Base-by-base conservation (phyloP, 164 flowering plant species). In the Vitis amurensis region DNA sequence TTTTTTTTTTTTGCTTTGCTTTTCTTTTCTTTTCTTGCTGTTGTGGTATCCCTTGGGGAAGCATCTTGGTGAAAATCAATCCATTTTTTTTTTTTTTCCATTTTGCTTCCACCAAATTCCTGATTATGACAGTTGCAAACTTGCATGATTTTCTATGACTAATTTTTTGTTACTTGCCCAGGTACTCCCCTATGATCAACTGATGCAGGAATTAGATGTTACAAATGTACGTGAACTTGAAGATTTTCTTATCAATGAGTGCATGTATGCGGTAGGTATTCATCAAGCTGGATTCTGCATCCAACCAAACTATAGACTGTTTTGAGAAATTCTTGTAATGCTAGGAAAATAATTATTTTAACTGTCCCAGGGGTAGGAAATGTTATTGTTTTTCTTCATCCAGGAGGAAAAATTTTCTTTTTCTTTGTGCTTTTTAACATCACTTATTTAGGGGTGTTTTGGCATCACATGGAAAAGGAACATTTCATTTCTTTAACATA, bases 211-310 rank as follows among this genome's bases (percentile, higher is more conserved):
- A 74, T 79, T 95, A 59, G 98, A 95, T 85, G 92, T 93, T 68
- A 70, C 81, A 70, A 95, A 90, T 86, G 98, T 93, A n/a, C 93
- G 99, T 17, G 92, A 93, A 74, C 94, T 95, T 75, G 99, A 95
- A 79, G 99, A 95, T 78, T 93, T 95, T 76, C 97, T 95, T 55
- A 95, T 95, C 66, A 94, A 91, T 79, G 97, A 95, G 74, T 93
- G 99, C 87, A 95, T 95, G 94, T 95, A 93, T 87, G 88, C 86
- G 89, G 99, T 95, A 88, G 27, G 98, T 81, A 14, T 64, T 71
- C 60, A 66, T 47, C 29, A 12, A 13, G 9, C 29, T 67, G 50
- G 8, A 59, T 44, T 14, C 3, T 10, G 15, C 16, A 37, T 12
- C 44, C 44, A 37, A 37, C 44, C 44, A 37, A 37, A 3, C 44